These are phyloP conservation scores for Phytopythium montanum DNA, from an alignment of 352 stramenopile genomes.

Conservation along the genomic window DNA sequence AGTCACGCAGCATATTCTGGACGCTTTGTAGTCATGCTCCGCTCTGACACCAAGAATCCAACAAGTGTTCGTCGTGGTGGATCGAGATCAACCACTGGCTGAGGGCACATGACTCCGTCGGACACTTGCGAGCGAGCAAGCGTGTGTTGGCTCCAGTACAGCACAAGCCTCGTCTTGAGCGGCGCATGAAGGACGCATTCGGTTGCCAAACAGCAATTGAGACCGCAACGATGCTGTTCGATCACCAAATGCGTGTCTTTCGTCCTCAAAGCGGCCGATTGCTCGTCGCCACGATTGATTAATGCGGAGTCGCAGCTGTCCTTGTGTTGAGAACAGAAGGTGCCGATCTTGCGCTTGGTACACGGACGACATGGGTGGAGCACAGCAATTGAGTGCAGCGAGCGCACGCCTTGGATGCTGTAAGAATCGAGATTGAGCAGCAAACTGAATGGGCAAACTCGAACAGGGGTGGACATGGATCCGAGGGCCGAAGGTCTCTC, in stretches of 20 bases:
- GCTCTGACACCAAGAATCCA: too few species aligned
- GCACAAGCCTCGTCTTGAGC: too few species aligned
- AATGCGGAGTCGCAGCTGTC: too few species aligned
- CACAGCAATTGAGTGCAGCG: too few species aligned
- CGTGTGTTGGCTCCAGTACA: too few species aligned
- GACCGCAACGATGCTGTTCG: neutral
- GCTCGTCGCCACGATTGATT: neutral
- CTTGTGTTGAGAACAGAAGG: neutral
- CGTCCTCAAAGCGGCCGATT: neutral
- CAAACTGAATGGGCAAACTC: neutral
- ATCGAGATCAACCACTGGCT: too few species aligned
- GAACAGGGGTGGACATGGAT: neutral
- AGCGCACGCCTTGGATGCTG: neutral
- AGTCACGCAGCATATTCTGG: neutral
- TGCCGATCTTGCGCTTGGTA: neutral
- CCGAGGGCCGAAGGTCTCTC: neutral
- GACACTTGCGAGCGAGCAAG: too few species aligned
- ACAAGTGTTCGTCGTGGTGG: too few species aligned
- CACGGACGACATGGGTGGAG: neutral
- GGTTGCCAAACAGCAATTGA: neutral
- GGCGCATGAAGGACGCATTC: neutral
- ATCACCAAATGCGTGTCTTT: neutral
- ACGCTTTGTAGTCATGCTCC: neutral
- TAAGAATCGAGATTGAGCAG: neutral
- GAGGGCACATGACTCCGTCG: too few species aligned